Evolutionary conservation across 257 asterid species (phyloP), one percentile per base, ranked within the genome.

Genomic region (Salvia splendens): DNA sequence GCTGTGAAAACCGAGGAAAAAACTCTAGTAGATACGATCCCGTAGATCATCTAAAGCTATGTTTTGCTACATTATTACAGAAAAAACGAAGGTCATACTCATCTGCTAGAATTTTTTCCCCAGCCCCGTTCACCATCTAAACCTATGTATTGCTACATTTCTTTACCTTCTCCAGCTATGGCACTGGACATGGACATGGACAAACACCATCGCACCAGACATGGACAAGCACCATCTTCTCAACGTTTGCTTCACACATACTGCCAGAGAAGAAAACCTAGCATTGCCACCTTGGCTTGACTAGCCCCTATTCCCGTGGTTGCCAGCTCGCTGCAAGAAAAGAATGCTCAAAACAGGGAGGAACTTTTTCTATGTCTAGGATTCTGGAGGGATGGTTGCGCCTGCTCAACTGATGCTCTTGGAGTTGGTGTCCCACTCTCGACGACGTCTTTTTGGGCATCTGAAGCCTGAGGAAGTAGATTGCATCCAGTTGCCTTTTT

Each of bases 401-500:
- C 71, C 64, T 70, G 76, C 69, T 85, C 95, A 36, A 79, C 71
- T n/a, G 97, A 92, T 40, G 81, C 78, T 79, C 96, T 77, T 49
- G 96, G 92, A 38, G 89, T 75, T 24, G 80, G 83, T 5, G 49
- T 72, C n/a, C 84, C 59, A 79, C 96, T 92, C 74, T 79, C 88
- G 60, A 84, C 52, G 12, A 79, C 63, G 55, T 86, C 96, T 30
- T 52, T 68, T 73, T 77, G 83, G 56, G 81, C 77, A 69, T 79
- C 79, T 1, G 93, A 87, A 51, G 93, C 73, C 48, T 75, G 81
- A 64, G 87, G 85, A 73, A 86, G 87, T 47, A 78, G 71, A 46
- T 84, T 85, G 80, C 89, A 86, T 49, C 87, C 89, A 5, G 81
- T 72, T 75, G 85, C 95, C 79, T 73, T 88, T 65, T 78, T 86